These are phyloP conservation scores for Oryza brachyantha DNA, from an alignment of 176 grass and related monocot species.

Conservation along the genomic window DNA sequence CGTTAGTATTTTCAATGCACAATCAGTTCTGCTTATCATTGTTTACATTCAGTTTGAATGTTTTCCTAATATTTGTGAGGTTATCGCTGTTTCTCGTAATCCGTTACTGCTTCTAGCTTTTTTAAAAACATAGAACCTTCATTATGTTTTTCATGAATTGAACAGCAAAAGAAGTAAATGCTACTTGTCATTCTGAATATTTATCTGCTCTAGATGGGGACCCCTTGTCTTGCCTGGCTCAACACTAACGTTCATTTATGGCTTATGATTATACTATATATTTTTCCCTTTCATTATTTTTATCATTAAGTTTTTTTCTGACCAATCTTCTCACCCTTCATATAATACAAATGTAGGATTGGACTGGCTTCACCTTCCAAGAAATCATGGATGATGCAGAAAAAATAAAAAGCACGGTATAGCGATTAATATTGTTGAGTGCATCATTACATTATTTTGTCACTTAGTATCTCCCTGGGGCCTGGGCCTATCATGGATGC, in stretches of 20 bases:
- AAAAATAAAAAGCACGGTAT: constrained; percentile 92
- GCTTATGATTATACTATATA: background rate
- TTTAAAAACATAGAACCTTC: too few relatives aligned
- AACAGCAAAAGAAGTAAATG: background rate
- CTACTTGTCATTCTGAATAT: background rate
- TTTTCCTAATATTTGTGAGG: constrained; percentile 4
- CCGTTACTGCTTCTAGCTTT: background rate
- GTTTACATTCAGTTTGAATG: background rate
- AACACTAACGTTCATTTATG: background rate
- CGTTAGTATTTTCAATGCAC: background rate
- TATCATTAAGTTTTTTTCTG: background rate
- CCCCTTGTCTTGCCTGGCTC: background rate
- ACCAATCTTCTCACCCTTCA: constrained; percentile 1
- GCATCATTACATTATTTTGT: background rate
- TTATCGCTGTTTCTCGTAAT: background rate
- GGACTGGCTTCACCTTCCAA: constrained; percentile 90
- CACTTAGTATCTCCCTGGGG: background rate
- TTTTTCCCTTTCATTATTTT: constrained; percentile 2
- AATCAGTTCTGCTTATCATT: background rate
- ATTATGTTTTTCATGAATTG: background rate
- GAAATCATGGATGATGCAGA: constrained; percentile 97
- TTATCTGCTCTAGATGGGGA: background rate
- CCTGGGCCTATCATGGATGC: background rate
- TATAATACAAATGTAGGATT: constrained; percentile 62
- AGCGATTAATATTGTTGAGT: background rate